phyloP scores from a whole-genome alignment of 2,329 filamentous ascomycete species.

The Fusarium sp. region DNA sequence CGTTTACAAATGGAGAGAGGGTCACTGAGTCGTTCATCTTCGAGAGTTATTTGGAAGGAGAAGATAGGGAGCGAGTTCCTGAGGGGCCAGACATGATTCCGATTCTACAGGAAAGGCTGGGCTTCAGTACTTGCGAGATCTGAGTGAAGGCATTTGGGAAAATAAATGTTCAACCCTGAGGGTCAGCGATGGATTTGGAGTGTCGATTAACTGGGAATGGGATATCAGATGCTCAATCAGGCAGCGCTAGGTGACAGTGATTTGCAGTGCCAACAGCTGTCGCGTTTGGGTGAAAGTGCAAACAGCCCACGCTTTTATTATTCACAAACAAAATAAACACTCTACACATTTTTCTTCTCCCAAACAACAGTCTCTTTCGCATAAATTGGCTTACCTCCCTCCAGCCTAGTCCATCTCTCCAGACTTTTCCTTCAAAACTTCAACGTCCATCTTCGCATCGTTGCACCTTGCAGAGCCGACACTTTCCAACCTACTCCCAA shows the following conservation, averaged over 20 bases:
- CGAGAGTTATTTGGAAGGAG: background rate
- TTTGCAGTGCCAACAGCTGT: background rate
- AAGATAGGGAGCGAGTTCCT: background rate
- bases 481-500: background rate
- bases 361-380: background rate
- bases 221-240: too few relatives aligned
- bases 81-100: background rate
- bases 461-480: background rate
- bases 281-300: background rate
- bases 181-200: too few relatives aligned
- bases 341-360: background rate
- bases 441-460: background rate
- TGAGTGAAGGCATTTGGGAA: too few relatives aligned
- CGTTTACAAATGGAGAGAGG: too few relatives aligned
- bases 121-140: background rate
- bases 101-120: background rate
- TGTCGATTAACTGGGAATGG: background rate
- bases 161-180: too few relatives aligned
- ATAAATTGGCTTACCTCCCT: background rate
- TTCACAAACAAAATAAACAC: background rate
- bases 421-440: background rate
- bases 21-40: fast-evolving
- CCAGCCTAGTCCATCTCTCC: background rate
- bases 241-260: background rate
- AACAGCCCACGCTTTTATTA: background rate